Evolutionary conservation across 805 yeast species (phyloP), one percentile per base, ranked within the genome.

Genomic region (Candida qinlingensis): DNA sequence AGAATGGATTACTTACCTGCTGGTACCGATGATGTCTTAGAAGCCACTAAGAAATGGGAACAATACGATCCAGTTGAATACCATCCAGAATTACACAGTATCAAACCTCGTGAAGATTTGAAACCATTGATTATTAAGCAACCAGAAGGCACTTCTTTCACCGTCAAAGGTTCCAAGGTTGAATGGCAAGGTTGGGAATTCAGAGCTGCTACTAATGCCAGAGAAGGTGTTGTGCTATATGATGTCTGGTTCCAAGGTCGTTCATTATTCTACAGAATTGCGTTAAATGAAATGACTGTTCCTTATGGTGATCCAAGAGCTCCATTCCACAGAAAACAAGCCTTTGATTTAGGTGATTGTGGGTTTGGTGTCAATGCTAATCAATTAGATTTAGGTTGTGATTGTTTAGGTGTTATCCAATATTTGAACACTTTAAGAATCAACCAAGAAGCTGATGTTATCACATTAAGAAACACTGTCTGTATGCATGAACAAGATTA

Each of bases 141-240:
- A 69, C 92, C 94, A 44, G 92, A 87, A 57, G 95, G 95, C 54
- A 80, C 90, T 10, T 81, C 88, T 3, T 86, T 83, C 71, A 59
- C 74, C 26, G 69, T 80, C 42, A 74, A 75, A 19, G 85, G 83
- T 37, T 70, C 77, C 53, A 80, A 80, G 62, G 75, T 87, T 56
- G 67, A 70, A 51, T 86, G 95, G 95, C 92, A 84, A 70, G 89
- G 84, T 27, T 86, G 94, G 94, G 84, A 81, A 64, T 84, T 86
- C 70, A 76, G 84, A 64, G 86, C 80, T 39, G 75, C 80, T 46
- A 71, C 86, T 44, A 81, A 81, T 59, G 81, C 78, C 45, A 81
- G 95, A 73, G 95, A 86, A 69, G 95, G 95, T 55, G 74, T 84
- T 57, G 92, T 83, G 33, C 56, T 86, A 34, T 85, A 86, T 65